Percentiles rank a stretch among this genome's conserved stretches.
These are phyloP conservation scores for Lodderomyces metapsilosis DNA, from an alignment of 1,139 yeast genomes.

Conservation along the genomic window DNA sequence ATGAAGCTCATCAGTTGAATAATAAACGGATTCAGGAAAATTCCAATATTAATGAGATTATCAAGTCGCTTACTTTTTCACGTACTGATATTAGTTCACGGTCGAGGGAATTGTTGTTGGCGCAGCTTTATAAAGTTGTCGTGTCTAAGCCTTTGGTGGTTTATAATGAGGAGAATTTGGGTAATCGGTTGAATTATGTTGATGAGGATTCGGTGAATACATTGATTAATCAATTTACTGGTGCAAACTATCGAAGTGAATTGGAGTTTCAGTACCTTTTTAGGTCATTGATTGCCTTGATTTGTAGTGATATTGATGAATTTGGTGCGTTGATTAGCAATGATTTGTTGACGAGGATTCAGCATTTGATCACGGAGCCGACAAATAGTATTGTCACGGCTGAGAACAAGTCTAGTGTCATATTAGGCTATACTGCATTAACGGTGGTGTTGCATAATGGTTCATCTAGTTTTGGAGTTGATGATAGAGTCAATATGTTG, in stretches of 20 bases:
- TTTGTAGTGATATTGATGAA: conserved; percentile 51
- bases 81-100: conserved; percentile 47
- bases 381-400: conserved; percentile 33
- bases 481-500: conserved; percentile 42
- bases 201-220: conserved; percentile 37
- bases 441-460: conserved; percentile 48
- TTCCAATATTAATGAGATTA: conserved; percentile 42
- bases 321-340: conserved; percentile 46
- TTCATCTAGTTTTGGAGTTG: conserved; percentile 50
- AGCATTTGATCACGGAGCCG: conserved; percentile 34
- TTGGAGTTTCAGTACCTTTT: conserved; percentile 44
- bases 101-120: conserved; percentile 51
- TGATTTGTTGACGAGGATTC: conserved; percentile 36
- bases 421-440: conserved; percentile 46
- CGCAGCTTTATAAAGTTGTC: conserved; percentile 49
- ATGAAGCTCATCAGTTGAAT: conserved; percentile 31
- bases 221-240: conserved; percentile 31
- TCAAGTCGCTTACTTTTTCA: conserved; percentile 36
- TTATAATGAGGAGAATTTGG: conserved; percentile 37
- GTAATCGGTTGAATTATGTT: conserved; percentile 28
- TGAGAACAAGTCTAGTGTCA: conserved; percentile 39
- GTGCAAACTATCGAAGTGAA: conserved; percentile 38
- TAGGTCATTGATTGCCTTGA: conserved; percentile 43
- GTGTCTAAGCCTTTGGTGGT: conserved; percentile 42
- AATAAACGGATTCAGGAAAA: conserved; percentile 35